phyloP scores from a whole-genome alignment of 257 asterid genomes.

The Solanum sitiens region DNA sequence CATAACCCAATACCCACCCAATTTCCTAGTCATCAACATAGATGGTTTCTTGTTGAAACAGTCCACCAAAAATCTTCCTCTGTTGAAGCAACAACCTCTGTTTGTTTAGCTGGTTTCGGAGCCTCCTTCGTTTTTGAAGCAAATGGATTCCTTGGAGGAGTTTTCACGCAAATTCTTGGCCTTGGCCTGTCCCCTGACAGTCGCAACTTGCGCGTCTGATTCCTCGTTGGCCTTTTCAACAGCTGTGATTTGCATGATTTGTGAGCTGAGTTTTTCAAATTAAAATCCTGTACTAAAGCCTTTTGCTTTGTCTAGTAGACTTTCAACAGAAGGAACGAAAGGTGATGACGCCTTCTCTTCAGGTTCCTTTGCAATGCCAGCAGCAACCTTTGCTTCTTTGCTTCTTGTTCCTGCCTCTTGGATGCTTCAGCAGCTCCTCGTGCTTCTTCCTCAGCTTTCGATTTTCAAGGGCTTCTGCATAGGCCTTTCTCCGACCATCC shows the following conservation, averaged over 20 bases:
- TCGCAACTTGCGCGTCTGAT: conserved; percentile 58
- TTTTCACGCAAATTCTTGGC: conserved; percentile 64
- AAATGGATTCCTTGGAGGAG: conserved; percentile 14
- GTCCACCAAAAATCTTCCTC: conserved; percentile 79
- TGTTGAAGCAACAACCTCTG: conserved; percentile 34
- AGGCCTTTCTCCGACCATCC: conserved; percentile 83
- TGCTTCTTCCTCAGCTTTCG: conserved; percentile 68
- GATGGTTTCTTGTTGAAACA: conserved; percentile 90
- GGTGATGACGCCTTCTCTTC: conserved; percentile 39
- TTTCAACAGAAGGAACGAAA: conserved; percentile 48
- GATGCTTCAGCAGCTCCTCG: conserved; percentile 40
- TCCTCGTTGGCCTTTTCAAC: conserved; percentile 37
- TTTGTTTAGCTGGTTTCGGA: conserved; percentile 32
- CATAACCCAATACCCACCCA: too few relatives aligned
- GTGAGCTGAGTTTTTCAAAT: conserved; percentile 41
- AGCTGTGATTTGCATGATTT: conserved; percentile 43
- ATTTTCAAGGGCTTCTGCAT: conserved; percentile 53
- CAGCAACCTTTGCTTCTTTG: conserved; percentile 26
- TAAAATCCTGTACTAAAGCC: conserved; percentile 39
- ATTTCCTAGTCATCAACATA: conserved; percentile 68
- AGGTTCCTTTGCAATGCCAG: conserved; percentile 35
- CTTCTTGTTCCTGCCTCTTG: conserved; percentile 22
- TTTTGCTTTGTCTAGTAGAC: conserved; percentile 50
- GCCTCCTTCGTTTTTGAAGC: conserved; percentile 23
- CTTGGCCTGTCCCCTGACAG: conserved; percentile 74